Evolutionary conservation across 2,329 filamentous ascomycete genomes (phyloP).

Genomic region (Juglanconis juglandina): DNA sequence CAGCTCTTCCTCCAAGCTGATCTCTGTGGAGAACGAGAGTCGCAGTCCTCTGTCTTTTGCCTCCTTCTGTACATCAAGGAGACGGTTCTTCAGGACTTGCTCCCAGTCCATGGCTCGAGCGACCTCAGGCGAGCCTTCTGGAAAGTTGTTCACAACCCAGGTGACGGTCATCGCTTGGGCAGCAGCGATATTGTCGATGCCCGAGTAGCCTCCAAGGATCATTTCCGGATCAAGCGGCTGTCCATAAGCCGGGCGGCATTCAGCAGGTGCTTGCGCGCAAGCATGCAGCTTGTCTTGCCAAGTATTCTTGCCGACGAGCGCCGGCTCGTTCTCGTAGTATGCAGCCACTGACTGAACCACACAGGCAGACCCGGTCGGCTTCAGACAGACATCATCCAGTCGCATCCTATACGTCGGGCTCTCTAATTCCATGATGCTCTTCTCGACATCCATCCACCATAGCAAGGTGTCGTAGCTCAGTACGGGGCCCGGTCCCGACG

Average conservation of each 20-base stretch:
- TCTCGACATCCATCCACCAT: constrained; percentile 94
- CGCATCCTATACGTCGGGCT: constrained; percentile 65
- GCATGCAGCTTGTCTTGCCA: constrained; percentile 72
- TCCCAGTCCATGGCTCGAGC: constrained; percentile 86
- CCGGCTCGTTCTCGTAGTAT: constrained; percentile 72
- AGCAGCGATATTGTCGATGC: constrained; percentile 63
- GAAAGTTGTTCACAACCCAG: constrained; percentile 89
- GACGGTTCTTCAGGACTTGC: constrained; percentile 66
- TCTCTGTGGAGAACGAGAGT: constrained; percentile 91
- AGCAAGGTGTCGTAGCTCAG: constrained; percentile 81
- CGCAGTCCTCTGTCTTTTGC: constrained; percentile 74
- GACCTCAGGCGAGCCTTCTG: constrained; percentile 65
- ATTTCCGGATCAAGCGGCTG: constrained; percentile 84
- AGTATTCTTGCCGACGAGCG: constrained; percentile 55
- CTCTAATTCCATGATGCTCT: constrained; percentile 68
- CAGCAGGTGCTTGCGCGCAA: constrained; percentile 76
- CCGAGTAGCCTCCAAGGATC: constrained; percentile 76
- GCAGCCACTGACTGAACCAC: constrained; percentile 90
- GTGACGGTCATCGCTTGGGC: constrained; percentile 81
- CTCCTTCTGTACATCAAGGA: constrained; percentile 77
- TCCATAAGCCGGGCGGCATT: constrained; percentile 82
- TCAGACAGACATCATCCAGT: constrained; percentile 86
- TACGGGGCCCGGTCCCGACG: constrained; percentile 67
- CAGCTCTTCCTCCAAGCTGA: constrained; percentile 89
- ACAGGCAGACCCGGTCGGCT: constrained; percentile 83